Conservation (phyloP, 345 rosid species). For the Murraya koenigii region DNA sequence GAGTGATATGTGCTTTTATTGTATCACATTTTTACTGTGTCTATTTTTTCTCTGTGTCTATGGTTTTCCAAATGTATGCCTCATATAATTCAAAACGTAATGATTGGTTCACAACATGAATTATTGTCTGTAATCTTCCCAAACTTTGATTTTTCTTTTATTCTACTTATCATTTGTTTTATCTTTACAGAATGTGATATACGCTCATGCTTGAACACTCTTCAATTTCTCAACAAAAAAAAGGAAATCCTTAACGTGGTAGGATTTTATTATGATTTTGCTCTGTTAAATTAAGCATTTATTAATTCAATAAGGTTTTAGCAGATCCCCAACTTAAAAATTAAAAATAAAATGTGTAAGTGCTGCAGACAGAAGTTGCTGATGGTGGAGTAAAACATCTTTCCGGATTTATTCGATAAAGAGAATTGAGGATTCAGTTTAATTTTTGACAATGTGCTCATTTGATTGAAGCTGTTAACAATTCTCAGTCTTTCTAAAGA, state of each 20-base stretch:
- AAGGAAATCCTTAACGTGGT: slow-evolving; percentile 81
- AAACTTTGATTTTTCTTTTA: background rate
- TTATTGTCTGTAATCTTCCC: background rate
- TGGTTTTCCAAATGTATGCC: background rate
- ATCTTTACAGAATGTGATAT: slow-evolving; percentile 80
- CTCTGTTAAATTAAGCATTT: background rate
- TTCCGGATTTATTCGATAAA: background rate
- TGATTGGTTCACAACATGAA: background rate
- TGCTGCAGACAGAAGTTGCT: slow-evolving; percentile 4
- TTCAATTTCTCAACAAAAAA: slow-evolving; percentile 94
- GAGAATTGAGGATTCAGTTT: background rate
- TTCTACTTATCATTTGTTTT: slow-evolving; percentile 14
- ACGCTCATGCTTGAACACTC: slow-evolving; percentile 91
- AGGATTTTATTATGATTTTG: slow-evolving; percentile 20
- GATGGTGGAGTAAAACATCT: background rate
- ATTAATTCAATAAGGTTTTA: background rate
- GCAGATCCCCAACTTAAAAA: background rate
- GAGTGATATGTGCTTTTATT: slow-evolving; percentile 17
- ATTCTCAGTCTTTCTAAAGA: background rate
- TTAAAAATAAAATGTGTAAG: background rate
- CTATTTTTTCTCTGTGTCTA: background rate
- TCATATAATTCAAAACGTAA: background rate
- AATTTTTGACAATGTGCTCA: background rate
- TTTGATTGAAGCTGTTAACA: background rate
- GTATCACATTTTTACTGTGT: background rate